Percentiles rank a stretch among this genome's conserved stretches.
Evolutionary conservation across 169 alveolate species (phyloP).

Genomic region (Cryptosporidium sp.): DNA sequence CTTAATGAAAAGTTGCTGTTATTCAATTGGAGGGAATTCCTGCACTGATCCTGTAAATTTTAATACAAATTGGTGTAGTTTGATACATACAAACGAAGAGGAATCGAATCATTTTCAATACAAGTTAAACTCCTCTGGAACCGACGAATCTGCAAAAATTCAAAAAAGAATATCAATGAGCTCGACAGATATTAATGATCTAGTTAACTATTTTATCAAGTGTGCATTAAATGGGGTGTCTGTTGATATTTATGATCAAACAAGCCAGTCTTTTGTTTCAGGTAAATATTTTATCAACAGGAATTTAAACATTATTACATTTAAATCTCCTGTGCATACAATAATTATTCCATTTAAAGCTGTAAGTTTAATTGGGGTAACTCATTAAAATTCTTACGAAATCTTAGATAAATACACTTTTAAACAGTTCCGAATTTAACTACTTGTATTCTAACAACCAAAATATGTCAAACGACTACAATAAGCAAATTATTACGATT

Average conservation of each 20-base stretch:
- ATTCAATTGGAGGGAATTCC: not conserved
- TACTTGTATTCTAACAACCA: constrained; percentile 47
- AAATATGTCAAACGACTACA: not conserved
- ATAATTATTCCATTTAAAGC: constrained; percentile 71
- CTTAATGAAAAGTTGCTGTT: constrained; percentile 29
- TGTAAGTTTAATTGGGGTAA: constrained; percentile 36
- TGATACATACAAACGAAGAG: not conserved
- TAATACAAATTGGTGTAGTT: constrained; percentile 31
- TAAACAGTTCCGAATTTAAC: constrained; percentile 50
- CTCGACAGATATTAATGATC: constrained; percentile 51
- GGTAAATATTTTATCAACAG: constrained; percentile 67
- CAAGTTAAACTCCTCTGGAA: constrained; percentile 17
- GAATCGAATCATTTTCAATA: not conserved
- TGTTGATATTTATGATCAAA: constrained; percentile 43
- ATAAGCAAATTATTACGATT: constrained; percentile 38
- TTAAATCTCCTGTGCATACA: constrained; percentile 56
- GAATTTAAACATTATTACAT: constrained; percentile 38
- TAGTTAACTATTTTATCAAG: constrained; percentile 43
- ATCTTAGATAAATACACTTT: constrained; percentile 50
- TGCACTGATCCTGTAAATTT: constrained; percentile 4
- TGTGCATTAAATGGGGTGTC: constrained; percentile 67
- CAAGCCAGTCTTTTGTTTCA: constrained; percentile 50
- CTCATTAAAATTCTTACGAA: not conserved
- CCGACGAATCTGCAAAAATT: constrained; percentile 23
- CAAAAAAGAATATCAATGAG: constrained; percentile 26